Conservation (phyloP, 2,329 filamentous ascomycete genomes). For the Epicoccum sorghinum region DNA sequence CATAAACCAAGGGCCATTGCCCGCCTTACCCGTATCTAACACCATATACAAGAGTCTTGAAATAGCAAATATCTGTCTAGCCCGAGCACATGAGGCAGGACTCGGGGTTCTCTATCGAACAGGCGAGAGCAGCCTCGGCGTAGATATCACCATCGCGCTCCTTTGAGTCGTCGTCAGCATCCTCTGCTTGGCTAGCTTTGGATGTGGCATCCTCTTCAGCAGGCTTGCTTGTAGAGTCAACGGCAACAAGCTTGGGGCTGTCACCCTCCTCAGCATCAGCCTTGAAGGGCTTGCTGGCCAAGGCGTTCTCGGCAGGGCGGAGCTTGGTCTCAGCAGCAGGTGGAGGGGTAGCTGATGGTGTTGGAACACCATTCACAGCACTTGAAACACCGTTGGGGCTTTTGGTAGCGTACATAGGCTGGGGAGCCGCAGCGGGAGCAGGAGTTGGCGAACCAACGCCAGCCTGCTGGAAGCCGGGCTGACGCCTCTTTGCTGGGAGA, state of each 20-base stretch:
- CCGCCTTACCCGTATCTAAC: slow-evolving; percentile 20
- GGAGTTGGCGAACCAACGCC: slow-evolving; percentile 55
- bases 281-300: slow-evolving; percentile 72
- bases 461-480: slow-evolving; percentile 33
- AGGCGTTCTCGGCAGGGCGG: slow-evolving; percentile 60
- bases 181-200: slow-evolving; percentile 71
- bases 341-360: slow-evolving; percentile 71
- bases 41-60: slow-evolving; percentile 8
- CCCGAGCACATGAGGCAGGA: slow-evolving; percentile 97
- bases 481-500: slow-evolving; percentile 70
- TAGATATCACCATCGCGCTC: slow-evolving; percentile 91
- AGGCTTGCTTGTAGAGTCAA: slow-evolving; percentile 67
- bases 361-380: slow-evolving; percentile 67
- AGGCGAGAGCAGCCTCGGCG: slow-evolving; percentile 86
- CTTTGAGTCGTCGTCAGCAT: slow-evolving; percentile 71
- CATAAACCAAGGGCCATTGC: slow-evolving; percentile 24
- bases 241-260: slow-evolving; percentile 77
- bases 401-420: slow-evolving; percentile 69
- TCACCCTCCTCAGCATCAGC: slow-evolving; percentile 79
- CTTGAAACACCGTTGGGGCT: slow-evolving; percentile 50
- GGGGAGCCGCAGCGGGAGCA: slow-evolving; percentile 68
- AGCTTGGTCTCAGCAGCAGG: slow-evolving; percentile 55
- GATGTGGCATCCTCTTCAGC: slow-evolving; percentile 66
- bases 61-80: slow-evolving; percentile 53
- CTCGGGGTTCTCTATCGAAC: slow-evolving; percentile 97